Evolutionary conservation across 1,284 basidiomycete genomes (phyloP), one percentile per base, ranked within the genome.

Genomic region (Flammula alnicola): DNA sequence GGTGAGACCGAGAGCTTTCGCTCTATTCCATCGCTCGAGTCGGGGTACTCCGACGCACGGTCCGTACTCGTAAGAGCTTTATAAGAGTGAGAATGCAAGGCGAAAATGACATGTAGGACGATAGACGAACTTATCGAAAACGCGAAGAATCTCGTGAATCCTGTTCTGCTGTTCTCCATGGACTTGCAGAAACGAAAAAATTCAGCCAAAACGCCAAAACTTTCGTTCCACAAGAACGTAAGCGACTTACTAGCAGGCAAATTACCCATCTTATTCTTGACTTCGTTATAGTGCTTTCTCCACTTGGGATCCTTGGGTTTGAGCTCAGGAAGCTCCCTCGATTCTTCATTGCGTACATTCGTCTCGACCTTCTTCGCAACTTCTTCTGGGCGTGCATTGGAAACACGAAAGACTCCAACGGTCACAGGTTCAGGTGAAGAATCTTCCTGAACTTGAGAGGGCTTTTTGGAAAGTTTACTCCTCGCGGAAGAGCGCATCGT

Each of bases 11-110:
- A 95, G 76, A 12, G 80, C 78, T 37, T 87, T 66, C 0, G 95
- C 95, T 31, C 95, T 78, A 60, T 96, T 81, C 93, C 93, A 98
- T 26, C 95, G 79, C 55, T 95, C 84, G 19, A 97, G 72, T 35
- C 95, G 82, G 10, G 85, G 81, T 38, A 95, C 78, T 1, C 94
- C 94, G 35, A 91, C 77, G 58, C 88, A 93, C 1, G 94, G 94
- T 0, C 94, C 94, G 63, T 86, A 96, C 57, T 92, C 84, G 49
- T 86, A 85, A 0, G 86, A 84, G 60, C 87, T 89, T 33, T 35
- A 30, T 23, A 43, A 29, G 1, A 20, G 31, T 46, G 42, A 26
- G 50, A 44, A 47, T 27, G 23, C 40, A 45, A 42, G 30, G 5
- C 19, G 20, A 16, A 46, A 26, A 35, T 14, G 20, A 7, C 36